Conservation (phyloP, 176 grass and related monocot species). For the Phoenix dactylifera region DNA sequence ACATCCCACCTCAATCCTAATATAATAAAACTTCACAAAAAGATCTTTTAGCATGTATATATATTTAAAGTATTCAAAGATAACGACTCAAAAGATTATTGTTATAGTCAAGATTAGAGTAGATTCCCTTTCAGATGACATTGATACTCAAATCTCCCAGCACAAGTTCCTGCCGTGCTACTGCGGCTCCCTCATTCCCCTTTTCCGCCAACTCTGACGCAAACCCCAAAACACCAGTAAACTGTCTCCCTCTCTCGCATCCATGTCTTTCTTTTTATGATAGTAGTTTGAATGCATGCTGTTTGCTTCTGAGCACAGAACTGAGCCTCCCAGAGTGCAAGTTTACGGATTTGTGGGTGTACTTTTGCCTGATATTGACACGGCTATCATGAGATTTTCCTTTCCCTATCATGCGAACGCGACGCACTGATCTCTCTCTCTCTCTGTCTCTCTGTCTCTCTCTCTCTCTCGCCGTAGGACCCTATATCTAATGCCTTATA, state of each 20-base stretch:
- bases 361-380: no score
- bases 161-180: background rate
- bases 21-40: no score
- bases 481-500: background rate
- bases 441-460: no score
- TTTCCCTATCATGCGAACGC: conserved; percentile 2
- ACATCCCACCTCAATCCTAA: no score
- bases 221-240: background rate
- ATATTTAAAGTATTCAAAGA: background rate
- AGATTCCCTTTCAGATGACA: background rate
- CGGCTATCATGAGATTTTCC: background rate
- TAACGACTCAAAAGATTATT: background rate
- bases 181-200: background rate
- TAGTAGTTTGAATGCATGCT: no score
- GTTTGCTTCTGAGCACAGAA: no score
- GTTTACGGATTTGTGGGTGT: no score
- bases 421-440: background rate
- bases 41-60: no score
- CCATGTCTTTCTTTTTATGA: no score
- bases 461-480: background rate
- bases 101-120: no score
- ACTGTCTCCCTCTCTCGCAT: no score
- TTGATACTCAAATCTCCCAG: background rate
- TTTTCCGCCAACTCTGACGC: background rate
- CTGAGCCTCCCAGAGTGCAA: no score